Base-by-base conservation (phyloP, 2,329 filamentous ascomycete genomes). In the Teratosphaeria gauchensis region DNA sequence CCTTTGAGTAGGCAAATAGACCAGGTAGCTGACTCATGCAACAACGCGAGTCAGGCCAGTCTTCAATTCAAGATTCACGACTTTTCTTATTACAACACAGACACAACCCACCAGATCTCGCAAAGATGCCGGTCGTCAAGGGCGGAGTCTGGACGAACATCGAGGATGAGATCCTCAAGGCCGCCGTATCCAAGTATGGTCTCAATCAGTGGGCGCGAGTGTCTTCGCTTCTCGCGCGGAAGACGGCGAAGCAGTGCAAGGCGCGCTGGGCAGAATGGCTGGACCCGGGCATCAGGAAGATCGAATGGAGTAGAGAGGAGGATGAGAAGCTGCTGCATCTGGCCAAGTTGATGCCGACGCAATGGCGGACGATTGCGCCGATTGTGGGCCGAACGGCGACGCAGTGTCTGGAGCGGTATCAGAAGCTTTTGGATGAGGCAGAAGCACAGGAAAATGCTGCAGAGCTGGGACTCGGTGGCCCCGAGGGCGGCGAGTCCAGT, bases 181-280 rank as follows among this genome's bases (percentile, higher is more conserved):
- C 91, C 58, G 88, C 89, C 60, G 90, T 95, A 64, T 94, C 89
- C 67, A 96, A 96, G 75, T 96, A 96, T 80, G 91, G 91, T 55
- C 82, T 96, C 30, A 94, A 96, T 72, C 94, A 99, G 77, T 99
- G 94, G 94, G 92, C 94, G 72, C 92, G 94, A 75, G 94, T 97
- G 64, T 96, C 94, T 58, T 97, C 94, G 59, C 84, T 99, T 64
- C 86, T 99, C 65, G 92, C 92, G 72, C 90, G 95, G 71, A 99
- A 99, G 76, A 97, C 94, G 33, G 87, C 94, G 56, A 99, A 99
- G 78, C 94, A 99, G 78, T 99, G 94, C 84, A 99, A 99, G 78
- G 92, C 94, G 61, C 84, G 94, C 78, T 99, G 94, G 94, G 86
- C 87, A 73, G 92, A 99, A 82, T 99, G 94, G 92, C 84, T 99